Evolutionary conservation across 2,329 filamentous ascomycete species (phyloP).

Genomic region (Didymellaceae sp.): DNA sequence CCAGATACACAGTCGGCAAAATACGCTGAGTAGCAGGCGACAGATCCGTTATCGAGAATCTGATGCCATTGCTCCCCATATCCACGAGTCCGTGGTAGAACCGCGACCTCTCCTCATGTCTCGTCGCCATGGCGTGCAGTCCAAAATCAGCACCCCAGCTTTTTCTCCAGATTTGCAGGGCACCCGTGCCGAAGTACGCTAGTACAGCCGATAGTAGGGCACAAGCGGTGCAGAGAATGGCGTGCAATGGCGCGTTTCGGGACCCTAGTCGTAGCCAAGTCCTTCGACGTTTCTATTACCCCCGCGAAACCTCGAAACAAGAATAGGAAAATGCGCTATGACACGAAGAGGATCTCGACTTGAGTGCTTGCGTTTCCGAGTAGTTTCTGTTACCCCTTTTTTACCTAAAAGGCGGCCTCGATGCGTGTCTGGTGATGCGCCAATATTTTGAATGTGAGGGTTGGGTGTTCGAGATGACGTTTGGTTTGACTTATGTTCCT

Average conservation of each 20-base stretch:
- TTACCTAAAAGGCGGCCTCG: constrained; percentile 33
- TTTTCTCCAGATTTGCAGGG: constrained; percentile 24
- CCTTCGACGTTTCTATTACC: constrained; percentile 28
- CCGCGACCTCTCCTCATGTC: constrained; percentile 22
- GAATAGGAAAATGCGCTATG: constrained; percentile 27
- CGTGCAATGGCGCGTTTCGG: constrained; percentile 28
- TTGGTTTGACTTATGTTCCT: constrained; percentile 17
- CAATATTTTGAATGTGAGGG: constrained; percentile 19
- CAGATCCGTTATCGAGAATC: constrained; percentile 88
- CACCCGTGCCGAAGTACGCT: constrained; percentile 21
- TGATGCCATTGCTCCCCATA: constrained; percentile 77
- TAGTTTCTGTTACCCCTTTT: constrained; percentile 40
- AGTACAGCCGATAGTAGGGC: constrained; percentile 15
- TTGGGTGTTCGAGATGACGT: constrained; percentile 28
- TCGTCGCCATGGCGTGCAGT: constrained; percentile 14
- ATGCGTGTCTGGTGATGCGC: constrained; percentile 31
- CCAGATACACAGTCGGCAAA: constrained; percentile 77
- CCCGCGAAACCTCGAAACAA: constrained; percentile 20
- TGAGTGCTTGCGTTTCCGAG: constrained; percentile 18
- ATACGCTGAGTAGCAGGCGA: constrained; percentile 73
- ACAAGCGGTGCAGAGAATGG: constrained; percentile 27
- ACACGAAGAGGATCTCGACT: constrained; percentile 23
- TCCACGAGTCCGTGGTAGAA: constrained; percentile 45
- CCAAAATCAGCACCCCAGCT: constrained; percentile 17
- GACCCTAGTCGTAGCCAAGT: constrained; percentile 24